Evolutionary conservation across 2,329 filamentous ascomycete species (phyloP), one percentile per base, ranked within the genome.

Genomic region (Colletotrichum caudatum): DNA sequence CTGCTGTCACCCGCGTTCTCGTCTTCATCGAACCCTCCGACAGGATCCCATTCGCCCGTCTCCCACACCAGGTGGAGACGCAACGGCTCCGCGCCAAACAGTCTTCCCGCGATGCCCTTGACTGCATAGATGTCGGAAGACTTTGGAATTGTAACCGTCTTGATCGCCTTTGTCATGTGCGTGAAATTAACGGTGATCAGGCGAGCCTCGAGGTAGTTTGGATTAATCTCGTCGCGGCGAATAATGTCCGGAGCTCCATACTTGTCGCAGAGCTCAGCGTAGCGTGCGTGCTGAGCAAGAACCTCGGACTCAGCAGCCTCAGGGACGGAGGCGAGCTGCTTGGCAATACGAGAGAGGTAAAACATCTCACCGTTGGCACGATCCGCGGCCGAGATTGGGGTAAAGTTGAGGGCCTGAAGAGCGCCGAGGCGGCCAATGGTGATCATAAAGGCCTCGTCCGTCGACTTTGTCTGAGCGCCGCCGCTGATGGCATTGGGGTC

Each of bases 311-410:
- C 87, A 2, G 84, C 81, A 3, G 80, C 80, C 67, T 89, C 85
- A 0, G 89, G 83, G 0, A 89, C 87, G 4, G 86, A 83, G 1
- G 90, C 87, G 50, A 98, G 84, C 78, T 96, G 93, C 73, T 90
- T 91, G 14, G 89, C 93, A 69, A 98, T 96, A 65, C 93, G 89
- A 0, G 92, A 93, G 14, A 98, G 89, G 80, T 99, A 99, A 80
- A 97, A 99, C 77, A 95, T 91, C 76, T 98, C 96, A 5, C 94
- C 94, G 77, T 98, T 96, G 65, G 90, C 86, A 23, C 95, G 90
- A 79, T 98, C 95, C 53, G 91, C 89, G 1, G 85, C 76, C 0
- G 90, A 91, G 75, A 98, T 91, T 20, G 84, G 83, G 73, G 90
- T 91, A 79, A 93, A 94, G 78, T 96, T 96, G 39, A 98, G 86